phyloP scores from a whole-genome alignment of 805 yeast genomes.

The Zygotorulaspora florentina region DNA sequence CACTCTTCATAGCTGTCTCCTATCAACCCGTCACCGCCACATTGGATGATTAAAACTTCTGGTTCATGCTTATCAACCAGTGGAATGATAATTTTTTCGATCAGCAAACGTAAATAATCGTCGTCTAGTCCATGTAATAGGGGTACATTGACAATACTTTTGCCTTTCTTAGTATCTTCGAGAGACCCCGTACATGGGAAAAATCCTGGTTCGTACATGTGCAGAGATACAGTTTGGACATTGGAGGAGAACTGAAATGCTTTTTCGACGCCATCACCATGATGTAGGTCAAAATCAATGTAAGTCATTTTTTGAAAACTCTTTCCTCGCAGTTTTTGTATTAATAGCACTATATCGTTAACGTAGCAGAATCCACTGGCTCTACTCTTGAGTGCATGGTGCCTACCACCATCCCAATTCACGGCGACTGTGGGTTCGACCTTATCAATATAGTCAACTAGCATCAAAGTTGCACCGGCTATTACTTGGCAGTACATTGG shows the following conservation, averaged over 20 bases:
- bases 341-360: slow-evolving; percentile 61
- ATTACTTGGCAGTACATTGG: slow-evolving; percentile 44
- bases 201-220: slow-evolving; percentile 61
- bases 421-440: slow-evolving; percentile 42
- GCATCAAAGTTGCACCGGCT: slow-evolving; percentile 56
- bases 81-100: slow-evolving; percentile 43
- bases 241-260: slow-evolving; percentile 55
- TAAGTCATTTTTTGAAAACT: slow-evolving; percentile 49
- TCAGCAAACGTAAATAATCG: slow-evolving; percentile 36
- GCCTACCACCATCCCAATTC: slow-evolving; percentile 80
- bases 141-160: slow-evolving; percentile 51
- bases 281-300: slow-evolving; percentile 71
- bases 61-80: slow-evolving; percentile 40
- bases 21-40: slow-evolving; percentile 73
- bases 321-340: slow-evolving; percentile 45
- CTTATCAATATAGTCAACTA: slow-evolving; percentile 39
- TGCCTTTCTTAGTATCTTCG: slow-evolving; percentile 37
- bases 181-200: slow-evolving; percentile 66
- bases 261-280: slow-evolving; percentile 73
- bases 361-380: slow-evolving; percentile 74
- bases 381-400: slow-evolving; percentile 51
- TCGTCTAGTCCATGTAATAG: slow-evolving; percentile 54
- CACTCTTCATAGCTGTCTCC: slow-evolving; percentile 62
- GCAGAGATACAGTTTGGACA: slow-evolving; percentile 61
- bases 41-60: slow-evolving; percentile 55